These are phyloP conservation scores for Panaeolus papilionaceus DNA, from an alignment of 768 basidiomycete genomes.

Conservation along the genomic window DNA sequence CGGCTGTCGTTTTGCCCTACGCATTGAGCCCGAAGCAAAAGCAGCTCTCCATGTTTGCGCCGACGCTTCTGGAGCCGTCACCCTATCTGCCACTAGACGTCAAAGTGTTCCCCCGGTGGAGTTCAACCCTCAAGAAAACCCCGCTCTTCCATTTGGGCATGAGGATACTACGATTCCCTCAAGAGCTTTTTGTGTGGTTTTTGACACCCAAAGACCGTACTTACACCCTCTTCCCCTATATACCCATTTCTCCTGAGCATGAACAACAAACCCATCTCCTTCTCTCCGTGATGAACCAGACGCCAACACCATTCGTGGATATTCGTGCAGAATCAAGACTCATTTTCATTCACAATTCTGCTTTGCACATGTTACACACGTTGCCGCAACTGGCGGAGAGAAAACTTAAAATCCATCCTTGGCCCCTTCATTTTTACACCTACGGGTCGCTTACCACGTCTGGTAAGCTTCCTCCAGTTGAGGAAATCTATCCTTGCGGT, in stretches of 20 bases:
- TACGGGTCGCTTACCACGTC: constrained; percentile 55
- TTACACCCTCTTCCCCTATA: not conserved
- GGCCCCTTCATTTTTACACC: constrained; percentile 58
- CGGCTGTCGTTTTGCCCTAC: constrained; percentile 52
- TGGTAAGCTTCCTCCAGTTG: constrained; percentile 40
- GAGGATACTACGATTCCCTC: constrained; percentile 54
- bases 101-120: constrained; percentile 28
- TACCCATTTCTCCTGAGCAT: not conserved
- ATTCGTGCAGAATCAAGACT: constrained; percentile 48
- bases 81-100: constrained; percentile 1
- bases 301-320: constrained; percentile 44
- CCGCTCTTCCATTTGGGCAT: constrained; percentile 45
- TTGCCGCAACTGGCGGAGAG: constrained; percentile 57
- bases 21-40: constrained; percentile 43
- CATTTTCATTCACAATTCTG: constrained; percentile 72
- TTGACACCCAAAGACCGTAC: not conserved
- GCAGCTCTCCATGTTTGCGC: constrained; percentile 35
- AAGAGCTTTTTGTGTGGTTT: constrained; percentile 32
- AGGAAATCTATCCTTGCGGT: constrained; percentile 76
- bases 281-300: constrained; percentile 48
- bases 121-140: constrained; percentile 29
- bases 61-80: constrained; percentile 22
- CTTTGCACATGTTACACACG: constrained; percentile 53
- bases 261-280: constrained; percentile 49
- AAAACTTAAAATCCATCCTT: constrained; percentile 15